Base-by-base conservation (phyloP, 1,284 basidiomycete species). In the Sporisorium graminicola region DNA sequence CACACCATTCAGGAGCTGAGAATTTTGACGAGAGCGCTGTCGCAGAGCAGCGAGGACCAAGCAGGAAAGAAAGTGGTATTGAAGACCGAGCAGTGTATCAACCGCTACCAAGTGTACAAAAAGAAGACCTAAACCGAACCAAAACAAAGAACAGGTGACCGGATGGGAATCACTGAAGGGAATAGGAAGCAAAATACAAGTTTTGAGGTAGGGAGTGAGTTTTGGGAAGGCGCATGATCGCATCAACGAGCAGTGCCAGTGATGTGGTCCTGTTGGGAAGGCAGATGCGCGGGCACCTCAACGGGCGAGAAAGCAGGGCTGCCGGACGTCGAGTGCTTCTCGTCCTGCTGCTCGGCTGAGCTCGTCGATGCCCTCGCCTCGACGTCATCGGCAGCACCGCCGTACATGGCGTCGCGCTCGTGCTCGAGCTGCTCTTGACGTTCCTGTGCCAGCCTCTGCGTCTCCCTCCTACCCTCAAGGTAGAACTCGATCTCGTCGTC, bases 401-500 rank as follows among this genome's bases (percentile, higher is more conserved):
- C 70, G 47, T 77, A 77, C 74, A 77, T 77, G 13, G 58, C 62
- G 43, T 68, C 62, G 26, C 79, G 62, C 61, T 84, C 81, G 40
- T 55, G 53, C 58, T 66, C 71, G 14, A 76, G 29, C 65, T 79
- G 76, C 20, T 76, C 64, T 46, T 73, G 80, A 24, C 80, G 65
- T 53, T 67, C 65, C 52, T 72, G 68, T 10, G 67, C 68, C 20
- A 77, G 22, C 31, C 66, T 54, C 58, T 80, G 70, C 2, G 81
- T 82, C 60, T 79, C 67, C 26, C 77, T 65, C 33, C 82, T 71
- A 14, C 82, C 82, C 60, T 84, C 80, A 27, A 82, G 70, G 52
- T 80, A 77, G 60, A 79, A 77, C 52, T 76, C 77, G 52, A 83
- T 79, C 73, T 85, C 83, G 26, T 73, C 79, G 22, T 75, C 73